A percentile compares a stretch with the other conserved stretches of the same genome.
These are phyloP conservation scores for Diutina sp. DNA, from an alignment of 1,139 yeast genomes.

Conservation along the genomic window DNA sequence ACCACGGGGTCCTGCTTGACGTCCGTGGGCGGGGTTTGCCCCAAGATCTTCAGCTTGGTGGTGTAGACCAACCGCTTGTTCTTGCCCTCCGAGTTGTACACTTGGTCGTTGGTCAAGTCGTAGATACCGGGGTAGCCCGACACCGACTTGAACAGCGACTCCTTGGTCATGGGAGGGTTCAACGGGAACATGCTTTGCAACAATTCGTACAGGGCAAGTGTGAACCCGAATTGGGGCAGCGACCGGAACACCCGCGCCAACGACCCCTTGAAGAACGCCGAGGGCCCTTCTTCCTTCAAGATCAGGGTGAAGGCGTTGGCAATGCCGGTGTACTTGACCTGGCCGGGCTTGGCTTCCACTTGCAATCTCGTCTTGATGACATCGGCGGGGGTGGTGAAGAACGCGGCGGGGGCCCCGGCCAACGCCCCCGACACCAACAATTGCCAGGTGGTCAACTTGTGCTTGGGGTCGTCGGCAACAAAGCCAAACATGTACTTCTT, in stretches of 20 bases:
- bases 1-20: slow-evolving; percentile 22
- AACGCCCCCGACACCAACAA: slow-evolving; percentile 79
- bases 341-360: slow-evolving; percentile 70
- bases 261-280: slow-evolving; percentile 93
- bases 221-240: slow-evolving; percentile 96
- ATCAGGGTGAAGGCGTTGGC: slow-evolving; percentile 67
- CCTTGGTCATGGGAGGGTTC: slow-evolving; percentile 32
- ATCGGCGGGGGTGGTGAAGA: slow-evolving; percentile 90
- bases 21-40: slow-evolving; percentile 5
- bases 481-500: slow-evolving; percentile 74
- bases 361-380: slow-evolving; percentile 93
- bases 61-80: slow-evolving; percentile 13
- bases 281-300: slow-evolving; percentile 57
- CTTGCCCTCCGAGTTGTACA: slow-evolving; percentile 20
- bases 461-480: slow-evolving; percentile 51
- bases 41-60: slow-evolving; percentile 6
- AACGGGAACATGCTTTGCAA: slow-evolving; percentile 39
- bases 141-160: slow-evolving; percentile 31
- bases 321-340: slow-evolving; percentile 65
- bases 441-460: slow-evolving; percentile 67
- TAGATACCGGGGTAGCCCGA: slow-evolving; percentile 37
- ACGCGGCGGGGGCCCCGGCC: slow-evolving; percentile 98
- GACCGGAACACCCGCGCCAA: slow-evolving; percentile 90
- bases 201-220: slow-evolving; percentile 89
- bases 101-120: slow-evolving; percentile 35